Conservation (phyloP, 208 protist species). For the Crithidia thermophila region DNA sequence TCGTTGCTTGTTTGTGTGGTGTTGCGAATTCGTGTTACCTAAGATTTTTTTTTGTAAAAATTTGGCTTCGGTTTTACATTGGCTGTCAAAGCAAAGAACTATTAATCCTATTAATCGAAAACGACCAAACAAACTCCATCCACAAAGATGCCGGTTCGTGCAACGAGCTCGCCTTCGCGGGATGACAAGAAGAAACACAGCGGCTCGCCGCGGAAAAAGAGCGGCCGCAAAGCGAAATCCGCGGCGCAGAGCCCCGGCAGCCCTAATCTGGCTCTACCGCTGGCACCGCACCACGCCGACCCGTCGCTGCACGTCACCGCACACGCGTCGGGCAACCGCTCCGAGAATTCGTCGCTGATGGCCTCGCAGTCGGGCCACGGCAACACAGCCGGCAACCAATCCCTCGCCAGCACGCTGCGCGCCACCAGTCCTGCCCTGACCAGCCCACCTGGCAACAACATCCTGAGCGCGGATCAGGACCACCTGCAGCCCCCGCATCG, state of each 20-base stretch:
- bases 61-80: no score
- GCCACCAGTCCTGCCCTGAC: background rate
- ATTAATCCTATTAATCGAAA: no score
- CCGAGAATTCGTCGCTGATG: background rate
- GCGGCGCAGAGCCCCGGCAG: background rate
- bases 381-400: background rate
- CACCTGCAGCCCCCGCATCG: background rate
- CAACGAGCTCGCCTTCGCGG: slow-evolving; percentile 4
- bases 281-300: background rate
- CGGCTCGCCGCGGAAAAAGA: slow-evolving; percentile 2
- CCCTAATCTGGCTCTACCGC: background rate
- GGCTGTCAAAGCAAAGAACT: no score
- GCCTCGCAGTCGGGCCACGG: background rate
- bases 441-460: background rate
- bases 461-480: background rate
- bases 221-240: background rate
- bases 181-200: background rate
- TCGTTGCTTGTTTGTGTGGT: background rate
- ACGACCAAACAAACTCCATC: no score
- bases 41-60: no score
- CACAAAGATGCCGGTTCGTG: slow-evolving; percentile 8
- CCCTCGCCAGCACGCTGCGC: background rate
- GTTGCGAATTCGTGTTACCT: background rate
- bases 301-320: background rate
- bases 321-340: background rate